Base-by-base conservation (phyloP, 2,329 filamentous ascomycete genomes). In the Venturia asperata region DNA sequence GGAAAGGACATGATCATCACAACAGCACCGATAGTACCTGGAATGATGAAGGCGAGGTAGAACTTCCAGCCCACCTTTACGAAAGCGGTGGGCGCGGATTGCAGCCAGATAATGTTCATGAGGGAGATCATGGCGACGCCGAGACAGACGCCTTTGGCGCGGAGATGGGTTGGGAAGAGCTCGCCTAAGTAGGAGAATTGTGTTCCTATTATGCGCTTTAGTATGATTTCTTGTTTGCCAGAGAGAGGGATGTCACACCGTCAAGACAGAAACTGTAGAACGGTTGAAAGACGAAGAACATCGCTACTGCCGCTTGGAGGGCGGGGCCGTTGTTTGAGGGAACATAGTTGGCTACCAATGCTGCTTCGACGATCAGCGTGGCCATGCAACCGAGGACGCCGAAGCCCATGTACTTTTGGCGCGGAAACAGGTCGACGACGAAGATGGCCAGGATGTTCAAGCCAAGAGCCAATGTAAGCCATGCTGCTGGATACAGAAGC, bases 401-500 rank as follows among this genome's bases (percentile, higher is more conserved):
- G 10, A 63, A 52, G 1, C 62, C 66, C 10, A 70, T 67, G 55
- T 68, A 68, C 45, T 68, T 68, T 55, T 73, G 66, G 62, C 71
- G 62, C 34, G 68, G 61, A 67, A 68, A 68, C 49, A 64, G 67
- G 61, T 73, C 70, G 21, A 73, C 68, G 7, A 73, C 30, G 15
- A 69, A 67, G 27, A 72, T 70, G 1, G 67, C 68, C 66, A 72
- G 68, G 17, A 65, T 64, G 55, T 71, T 71, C 9, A 71, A 64
- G 13, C 72, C 71, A 2, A 71, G 64, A 10, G 71, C 68, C 9
- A 71, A 66, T 0, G 71, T 73, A 1, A 73, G 68, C 72, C 71
- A 73, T 11, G 69, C 72, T 17, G 70, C 71, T 15, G 68, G 70
- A 49, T 72, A 72, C 2, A 74, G 66, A 1, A 74, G 68, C 63